A percentile compares a stretch with the other conserved stretches of the same genome.
Conservation (phyloP, 306 rosid species). For the Dalbergia oliveri region DNA sequence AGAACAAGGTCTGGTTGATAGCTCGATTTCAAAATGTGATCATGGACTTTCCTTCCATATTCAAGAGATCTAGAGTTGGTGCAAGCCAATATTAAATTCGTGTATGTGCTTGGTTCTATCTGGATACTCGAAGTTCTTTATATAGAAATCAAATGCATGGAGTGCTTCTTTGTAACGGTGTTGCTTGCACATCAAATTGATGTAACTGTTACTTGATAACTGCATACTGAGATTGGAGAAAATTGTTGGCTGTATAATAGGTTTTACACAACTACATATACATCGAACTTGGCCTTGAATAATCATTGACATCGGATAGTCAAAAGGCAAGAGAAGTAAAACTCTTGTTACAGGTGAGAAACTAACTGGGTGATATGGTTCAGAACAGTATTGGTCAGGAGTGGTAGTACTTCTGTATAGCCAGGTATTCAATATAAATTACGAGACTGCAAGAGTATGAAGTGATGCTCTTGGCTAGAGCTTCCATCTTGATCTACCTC, state of each 20-base stretch:
- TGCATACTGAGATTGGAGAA: slow-evolving; percentile 43
- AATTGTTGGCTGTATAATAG: slow-evolving; percentile 27
- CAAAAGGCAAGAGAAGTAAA: slow-evolving; percentile 29
- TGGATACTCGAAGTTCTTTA: slow-evolving; percentile 43
- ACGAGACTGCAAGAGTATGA: slow-evolving; percentile 3
- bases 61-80: slow-evolving; percentile 68
- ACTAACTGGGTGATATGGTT: slow-evolving; percentile 31
- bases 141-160: slow-evolving; percentile 60
- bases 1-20: slow-evolving; percentile 60
- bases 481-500: slow-evolving; percentile 16
- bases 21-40: slow-evolving; percentile 55
- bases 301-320: slow-evolving; percentile 39
- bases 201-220: slow-evolving; percentile 56
- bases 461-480: slow-evolving; percentile 19
- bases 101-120: slow-evolving; percentile 59
- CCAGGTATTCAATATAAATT: slow-evolving; percentile 12
- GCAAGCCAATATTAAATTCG: slow-evolving; percentile 68
- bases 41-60: slow-evolving; percentile 64
- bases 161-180: slow-evolving; percentile 68
- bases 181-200: slow-evolving; percentile 60
- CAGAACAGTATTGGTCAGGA: slow-evolving; percentile 16
- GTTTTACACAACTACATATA: slow-evolving; percentile 44
- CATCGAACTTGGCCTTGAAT: slow-evolving; percentile 51
- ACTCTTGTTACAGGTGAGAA: slow-evolving; percentile 16
- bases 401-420: slow-evolving; percentile 11